phyloP scores from a whole-genome alignment of 2,329 filamentous ascomycete genomes.

The Fusarium agapanthi region DNA sequence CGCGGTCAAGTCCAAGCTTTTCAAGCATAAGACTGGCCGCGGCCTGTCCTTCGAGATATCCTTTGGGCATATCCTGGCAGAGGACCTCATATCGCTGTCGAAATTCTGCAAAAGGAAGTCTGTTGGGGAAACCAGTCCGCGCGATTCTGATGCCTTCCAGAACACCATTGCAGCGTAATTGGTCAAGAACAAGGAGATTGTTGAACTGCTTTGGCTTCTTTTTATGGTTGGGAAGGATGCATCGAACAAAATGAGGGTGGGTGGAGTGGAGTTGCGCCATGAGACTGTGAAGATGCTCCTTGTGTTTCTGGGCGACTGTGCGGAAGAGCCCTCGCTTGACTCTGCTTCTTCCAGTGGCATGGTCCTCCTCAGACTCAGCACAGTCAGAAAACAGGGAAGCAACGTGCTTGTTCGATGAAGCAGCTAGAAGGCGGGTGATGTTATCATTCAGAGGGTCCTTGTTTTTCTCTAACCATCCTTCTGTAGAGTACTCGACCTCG shows the following conservation, averaged over 20 bases:
- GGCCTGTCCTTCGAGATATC: slow-evolving; percentile 89
- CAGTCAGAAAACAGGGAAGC: slow-evolving; percentile 89
- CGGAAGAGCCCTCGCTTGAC: slow-evolving; percentile 98
- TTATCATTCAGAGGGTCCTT: slow-evolving; percentile 99
- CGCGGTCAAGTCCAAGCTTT: slow-evolving; percentile 83
- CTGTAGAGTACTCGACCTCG: slow-evolving; percentile 95
- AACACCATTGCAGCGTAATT: slow-evolving; percentile 98
- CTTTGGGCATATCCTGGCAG: slow-evolving; percentile 86
- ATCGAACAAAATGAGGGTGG: slow-evolving; percentile 97
- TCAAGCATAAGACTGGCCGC: slow-evolving; percentile 88
- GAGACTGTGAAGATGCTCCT: slow-evolving; percentile 95
- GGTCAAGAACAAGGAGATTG: slow-evolving; percentile 91
- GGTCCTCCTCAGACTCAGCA: slow-evolving; percentile 79
- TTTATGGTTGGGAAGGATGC: slow-evolving; percentile 97
- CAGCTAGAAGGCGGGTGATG: slow-evolving; percentile 85
- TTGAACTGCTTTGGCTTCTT: slow-evolving; percentile 94
- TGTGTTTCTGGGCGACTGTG: slow-evolving; percentile 95
- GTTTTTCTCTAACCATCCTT: slow-evolving; percentile 98
- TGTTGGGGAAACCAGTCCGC: slow-evolving; percentile 94
- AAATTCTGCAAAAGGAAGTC: slow-evolving; percentile 92
- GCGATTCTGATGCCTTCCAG: slow-evolving; percentile 98
- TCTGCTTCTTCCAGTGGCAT: slow-evolving; percentile 73
- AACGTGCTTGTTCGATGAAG: slow-evolving; percentile 84
- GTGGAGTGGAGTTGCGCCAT: slow-evolving; percentile 96
- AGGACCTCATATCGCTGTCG: slow-evolving; percentile 95